Base-by-base conservation (phyloP, 306 rosid genomes). In the Echinosophora koreensis region DNA sequence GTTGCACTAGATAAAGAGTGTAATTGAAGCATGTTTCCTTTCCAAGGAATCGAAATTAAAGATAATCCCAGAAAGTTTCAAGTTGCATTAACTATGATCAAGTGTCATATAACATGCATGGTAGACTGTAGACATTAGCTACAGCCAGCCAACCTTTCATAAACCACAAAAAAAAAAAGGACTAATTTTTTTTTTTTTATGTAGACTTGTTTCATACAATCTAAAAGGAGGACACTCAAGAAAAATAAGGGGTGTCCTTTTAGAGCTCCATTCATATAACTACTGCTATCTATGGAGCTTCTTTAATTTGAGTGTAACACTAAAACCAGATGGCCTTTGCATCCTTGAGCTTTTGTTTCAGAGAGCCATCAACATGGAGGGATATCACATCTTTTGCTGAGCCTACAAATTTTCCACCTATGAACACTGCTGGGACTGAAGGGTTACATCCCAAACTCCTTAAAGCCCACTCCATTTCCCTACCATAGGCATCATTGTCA, bases 301-400 rank as follows among this genome's bases (percentile, higher is more conserved):
- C 28, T 8, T 54, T 4, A 6, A 6, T 62, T 49, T 9, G n/a
- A 42, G 42, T 46, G 49, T 42, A 46, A 58, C 7, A 14, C 85
- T 88, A 96, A 68, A 96, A 91, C 99, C 99, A 96, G 69, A 96
- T 96, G 78, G 99, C 99, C 77, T 74, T 90, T 4, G 99, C 99
- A 82, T 89, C 93, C 18, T 87, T 92, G 71, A 96, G 97, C 99
- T 86, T 91, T 87, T 91, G 97, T 64, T 93, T 96, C 59, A 96
- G 97, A 65, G 94, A 86, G 0, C 98, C 99, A 77, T 96, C 93
- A 54, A 96, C 97, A 73, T 96, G 99, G 77, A 91, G 94, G 10
- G 99, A 92, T 57, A 96, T 92, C 13, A 96, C 88, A 77, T 96
- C 99, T 77, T 88, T 92, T 39, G 99, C 86, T 0, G 99, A 91